Evolutionary conservation across 306 rosid species (phyloP).

Genomic region (Canavalia gladiata): DNA sequence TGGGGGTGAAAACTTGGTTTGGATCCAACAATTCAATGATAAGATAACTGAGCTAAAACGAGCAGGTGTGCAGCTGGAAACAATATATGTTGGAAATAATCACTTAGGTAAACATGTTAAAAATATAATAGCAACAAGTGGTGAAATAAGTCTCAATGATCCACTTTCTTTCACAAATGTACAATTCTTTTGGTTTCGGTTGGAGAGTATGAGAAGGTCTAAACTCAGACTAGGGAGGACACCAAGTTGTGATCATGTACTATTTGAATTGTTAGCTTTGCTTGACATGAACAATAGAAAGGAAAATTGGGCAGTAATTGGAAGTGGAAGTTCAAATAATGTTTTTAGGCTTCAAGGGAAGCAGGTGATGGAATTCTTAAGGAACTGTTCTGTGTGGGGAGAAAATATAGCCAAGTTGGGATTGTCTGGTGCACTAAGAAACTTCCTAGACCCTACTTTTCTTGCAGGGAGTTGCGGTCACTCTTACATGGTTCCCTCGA

Average conservation of each 20-base stretch:
- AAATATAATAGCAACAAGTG: slow-evolving; percentile 37
- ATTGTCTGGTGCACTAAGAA: slow-evolving; percentile 48
- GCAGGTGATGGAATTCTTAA: slow-evolving; percentile 52
- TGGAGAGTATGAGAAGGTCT: slow-evolving; percentile 69
- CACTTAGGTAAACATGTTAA: slow-evolving; percentile 40
- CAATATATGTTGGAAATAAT: slow-evolving; percentile 61
- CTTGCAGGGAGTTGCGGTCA: slow-evolving; percentile 56
- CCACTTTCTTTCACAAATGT: slow-evolving; percentile 49
- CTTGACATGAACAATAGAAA: slow-evolving; percentile 50
- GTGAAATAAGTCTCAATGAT: slow-evolving; percentile 25
- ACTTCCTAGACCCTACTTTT: slow-evolving; percentile 46
- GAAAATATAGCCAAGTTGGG: slow-evolving; percentile 50
- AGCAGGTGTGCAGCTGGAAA: slow-evolving; percentile 61
- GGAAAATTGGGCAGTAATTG: slow-evolving; percentile 66
- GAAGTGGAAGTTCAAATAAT: slow-evolving; percentile 58
- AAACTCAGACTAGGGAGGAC: slow-evolving; percentile 49
- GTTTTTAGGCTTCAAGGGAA: slow-evolving; percentile 56
- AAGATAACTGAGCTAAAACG: slow-evolving; percentile 51
- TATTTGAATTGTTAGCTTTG: slow-evolving; percentile 58
- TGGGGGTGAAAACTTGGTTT: slow-evolving; percentile 61
- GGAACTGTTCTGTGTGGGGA: slow-evolving; percentile 43
- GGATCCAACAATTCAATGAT: slow-evolving; percentile 63
- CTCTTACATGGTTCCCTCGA: slow-evolving; percentile 45
- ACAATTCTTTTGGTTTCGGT: slow-evolving; percentile 69
- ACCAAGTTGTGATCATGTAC: slow-evolving; percentile 43